Percentiles rank a stretch among this genome's conserved stretches.
These are phyloP conservation scores for Fusarium devonianum DNA, from an alignment of 2,329 filamentous ascomycete genomes.

Conservation along the genomic window DNA sequence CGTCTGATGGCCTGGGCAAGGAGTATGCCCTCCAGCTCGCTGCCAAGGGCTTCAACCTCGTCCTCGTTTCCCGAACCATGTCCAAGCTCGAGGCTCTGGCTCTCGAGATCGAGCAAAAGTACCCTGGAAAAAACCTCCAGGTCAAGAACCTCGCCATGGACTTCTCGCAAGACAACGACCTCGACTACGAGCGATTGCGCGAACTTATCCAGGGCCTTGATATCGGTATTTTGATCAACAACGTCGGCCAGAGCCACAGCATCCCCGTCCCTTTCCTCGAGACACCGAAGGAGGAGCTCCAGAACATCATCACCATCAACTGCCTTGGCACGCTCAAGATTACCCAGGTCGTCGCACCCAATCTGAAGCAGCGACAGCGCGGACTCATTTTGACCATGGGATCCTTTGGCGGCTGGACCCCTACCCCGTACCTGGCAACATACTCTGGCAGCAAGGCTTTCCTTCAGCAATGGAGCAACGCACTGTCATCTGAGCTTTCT, in stretches of 20 bases:
- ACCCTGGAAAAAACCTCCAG: slow-evolving; percentile 66
- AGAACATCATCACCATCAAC: slow-evolving; percentile 94
- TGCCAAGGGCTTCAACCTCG: slow-evolving; percentile 88
- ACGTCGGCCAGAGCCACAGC: slow-evolving; percentile 92
- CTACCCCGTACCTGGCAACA: slow-evolving; percentile 90
- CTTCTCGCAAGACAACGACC: slow-evolving; percentile 79
- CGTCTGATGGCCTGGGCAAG: slow-evolving; percentile 95
- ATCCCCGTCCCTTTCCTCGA: slow-evolving; percentile 90
- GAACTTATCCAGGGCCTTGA: slow-evolving; percentile 76
- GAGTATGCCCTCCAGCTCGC: slow-evolving; percentile 94
- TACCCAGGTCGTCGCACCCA: slow-evolving; percentile 83
- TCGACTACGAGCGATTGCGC: slow-evolving; percentile 79
- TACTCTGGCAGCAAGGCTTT: slow-evolving; percentile 99
- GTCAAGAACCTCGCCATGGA: slow-evolving; percentile 90
- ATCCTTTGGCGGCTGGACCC: slow-evolving; percentile 91
- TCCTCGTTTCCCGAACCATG: slow-evolving; percentile 94
- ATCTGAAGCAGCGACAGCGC: slow-evolving; percentile 82
- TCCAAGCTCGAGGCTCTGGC: slow-evolving; percentile 85
- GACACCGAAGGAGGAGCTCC: slow-evolving; percentile 80
- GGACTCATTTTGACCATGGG: slow-evolving; percentile 97
- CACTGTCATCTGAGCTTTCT: slow-evolving; percentile 83
- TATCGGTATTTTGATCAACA: slow-evolving; percentile 90
- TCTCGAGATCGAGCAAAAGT: slow-evolving; percentile 75
- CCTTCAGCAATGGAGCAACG: slow-evolving; percentile 92
- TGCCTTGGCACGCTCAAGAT: slow-evolving; percentile 88